Evolutionary conservation across 768 basidiomycete genomes (phyloP), one percentile per base, ranked within the genome.

Genomic region (Crassisporium funariophilum): DNA sequence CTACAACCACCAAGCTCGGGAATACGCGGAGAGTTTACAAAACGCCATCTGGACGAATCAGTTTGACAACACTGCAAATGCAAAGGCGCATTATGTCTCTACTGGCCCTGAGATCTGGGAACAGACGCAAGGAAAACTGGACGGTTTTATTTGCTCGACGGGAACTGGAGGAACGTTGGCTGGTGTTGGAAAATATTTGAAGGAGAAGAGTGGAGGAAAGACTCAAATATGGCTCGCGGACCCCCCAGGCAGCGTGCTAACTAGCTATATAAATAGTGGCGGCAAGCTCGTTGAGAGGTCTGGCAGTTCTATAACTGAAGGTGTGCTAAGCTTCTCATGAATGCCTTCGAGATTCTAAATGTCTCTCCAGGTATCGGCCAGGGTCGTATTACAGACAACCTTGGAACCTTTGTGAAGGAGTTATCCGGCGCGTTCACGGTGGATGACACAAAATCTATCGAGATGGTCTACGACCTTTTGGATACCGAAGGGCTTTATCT

Each of bases 81-180:
- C 95, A 12, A 58, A 84, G 16, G 86, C 84, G 15, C 97, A 99
- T 64, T 97, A 95, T 65, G 62, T 73, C 29, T 82, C 92, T 4
- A 99, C 95, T 3, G 97, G 95, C 1, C 97, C 97, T 0, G 97
- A 99, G 69, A 95, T 99, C 42, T 97, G 92, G 92, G 81, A 82
- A 42, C 95, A 98, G 65, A 92, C 84, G 2, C 56, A 73, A 27
- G 92, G 91, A 2, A 71, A 77, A 11, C 49, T 98, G 1, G 88
- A 97, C 59, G 97, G 77, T n/a, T 99, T 99, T 70, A 79, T 91
- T 44, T 98, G 95, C 62, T 70, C 92, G 16, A 98, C 97, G 0
- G 97, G 97, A 0, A 99, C 97, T 0, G 97, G 95, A 4, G 97
- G 97, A 0, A 98, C 95, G 0, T 73, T 99, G 13, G 95, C 95